Base-by-base conservation (phyloP, 345 rosid species). In the Rubroshorea leprosula region DNA sequence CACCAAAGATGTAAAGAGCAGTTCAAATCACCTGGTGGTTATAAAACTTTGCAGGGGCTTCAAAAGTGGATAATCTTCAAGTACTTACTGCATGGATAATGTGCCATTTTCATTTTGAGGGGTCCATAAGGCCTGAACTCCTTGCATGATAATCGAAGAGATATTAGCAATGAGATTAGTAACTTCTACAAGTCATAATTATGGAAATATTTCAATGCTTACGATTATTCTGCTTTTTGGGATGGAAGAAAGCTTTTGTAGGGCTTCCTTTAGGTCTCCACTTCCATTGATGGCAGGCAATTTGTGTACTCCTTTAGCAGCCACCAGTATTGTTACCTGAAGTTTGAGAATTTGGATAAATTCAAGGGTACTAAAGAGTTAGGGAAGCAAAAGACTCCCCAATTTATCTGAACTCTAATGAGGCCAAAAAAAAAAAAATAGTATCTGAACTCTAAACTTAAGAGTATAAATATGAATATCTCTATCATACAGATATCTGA, bases 81-180 rank as follows among this genome's bases (percentile, higher is more conserved):
- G 94, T 31, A 93, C 76, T 70, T 89, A 88, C 49, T 80, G 72
- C 68, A 89, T 91, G 11, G 97, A 70, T 43, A 89, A 65, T 5
- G 84, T 78, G 60, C 84, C 97, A 22, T 77, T 72, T 72, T 86
- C 98, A 57, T 86, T 76, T 67, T 92, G 97, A 12, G 99, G 96
- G 39, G 97, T 89, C 99, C 99, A 92, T 74, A 92, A 64, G 63
- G 86, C 97, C 75, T 92, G 97, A 21, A 89, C 97, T 23, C 94
- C 97, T 97, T 92, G 80, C 63, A 74, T 48, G 6, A 52, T 13
- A 53, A 57, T 52, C 31, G 57, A 75, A 51, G 48, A 54, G 24
- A 47, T 20, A 23, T 58, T 23, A 70, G 60, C 29, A 51, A 55
- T 27, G 31, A 23, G 43, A 60, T 62, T 22, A 58, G 53, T 47